phyloP scores from a whole-genome alignment of 805 yeast genomes.

The Maudiozyma saulgeensis region DNA sequence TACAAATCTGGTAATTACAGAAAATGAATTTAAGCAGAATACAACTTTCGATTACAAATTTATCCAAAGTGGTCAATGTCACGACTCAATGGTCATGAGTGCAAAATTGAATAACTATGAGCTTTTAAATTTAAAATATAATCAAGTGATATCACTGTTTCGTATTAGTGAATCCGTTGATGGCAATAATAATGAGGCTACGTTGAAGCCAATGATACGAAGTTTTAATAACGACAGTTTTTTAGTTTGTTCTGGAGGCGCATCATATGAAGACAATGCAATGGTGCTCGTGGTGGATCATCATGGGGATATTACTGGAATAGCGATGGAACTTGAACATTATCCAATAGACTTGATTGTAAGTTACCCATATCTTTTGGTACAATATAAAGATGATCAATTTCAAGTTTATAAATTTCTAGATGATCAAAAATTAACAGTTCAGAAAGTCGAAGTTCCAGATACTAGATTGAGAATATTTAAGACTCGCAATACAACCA shows the following conservation, averaged over 20 bases:
- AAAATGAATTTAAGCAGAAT: slow-evolving; percentile 3
- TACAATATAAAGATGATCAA: slow-evolving; percentile 10
- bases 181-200: slow-evolving; percentile 4
- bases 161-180: slow-evolving; percentile 18
- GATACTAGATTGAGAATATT: slow-evolving; percentile 6
- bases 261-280: slow-evolving; percentile 15
- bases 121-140: slow-evolving; percentile 13
- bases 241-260: slow-evolving; percentile 26
- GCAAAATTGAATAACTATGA: slow-evolving; percentile 20
- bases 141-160: slow-evolving; percentile 18
- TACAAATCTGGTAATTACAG: slow-evolving; percentile 8
- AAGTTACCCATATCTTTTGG: slow-evolving; percentile 20
- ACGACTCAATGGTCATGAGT: slow-evolving; percentile 14
- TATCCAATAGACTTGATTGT: slow-evolving; percentile 19
- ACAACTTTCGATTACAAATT: slow-evolving; percentile 10
- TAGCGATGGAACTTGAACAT: slow-evolving; percentile 21
- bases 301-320: slow-evolving; percentile 26
- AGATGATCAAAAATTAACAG: not conserved
- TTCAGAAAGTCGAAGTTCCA: slow-evolving; percentile 3
- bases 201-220: slow-evolving; percentile 19
- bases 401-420: slow-evolving; percentile 3
- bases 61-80: slow-evolving; percentile 7
- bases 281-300: slow-evolving; percentile 26
- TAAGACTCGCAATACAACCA: slow-evolving; percentile 10
- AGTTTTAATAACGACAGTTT: slow-evolving; percentile 13